Conservation (phyloP, 1,139 yeast species). For the Yarrowia galli region DNA sequence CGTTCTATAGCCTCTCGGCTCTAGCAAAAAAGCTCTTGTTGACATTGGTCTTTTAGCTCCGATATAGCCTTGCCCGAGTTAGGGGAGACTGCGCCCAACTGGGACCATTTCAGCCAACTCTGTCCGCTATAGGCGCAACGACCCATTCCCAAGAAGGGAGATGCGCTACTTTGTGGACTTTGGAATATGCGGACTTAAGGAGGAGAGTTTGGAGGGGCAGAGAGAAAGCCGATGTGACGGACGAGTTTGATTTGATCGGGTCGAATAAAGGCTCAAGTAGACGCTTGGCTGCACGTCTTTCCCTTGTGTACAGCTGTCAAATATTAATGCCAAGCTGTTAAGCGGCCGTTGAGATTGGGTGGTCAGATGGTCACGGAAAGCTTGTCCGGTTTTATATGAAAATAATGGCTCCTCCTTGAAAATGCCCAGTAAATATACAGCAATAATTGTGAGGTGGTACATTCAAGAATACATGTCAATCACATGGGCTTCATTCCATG, state of each 20-base stretch:
- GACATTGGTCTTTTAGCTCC: slow-evolving; percentile 28
- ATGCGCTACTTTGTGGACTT: slow-evolving; percentile 2
- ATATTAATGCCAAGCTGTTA: slow-evolving; percentile 6
- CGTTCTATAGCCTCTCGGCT: background rate
- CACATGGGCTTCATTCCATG: too few species aligned
- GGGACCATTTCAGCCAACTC: slow-evolving; percentile 21
- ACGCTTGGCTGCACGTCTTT: background rate
- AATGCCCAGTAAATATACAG: too few species aligned
- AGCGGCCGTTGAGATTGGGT: background rate
- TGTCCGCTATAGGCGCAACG: slow-evolving; percentile 11
- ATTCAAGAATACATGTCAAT: too few species aligned
- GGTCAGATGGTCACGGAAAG: background rate
- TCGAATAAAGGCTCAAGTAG: background rate
- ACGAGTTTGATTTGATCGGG: too few species aligned
- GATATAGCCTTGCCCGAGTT: slow-evolving; percentile 15
- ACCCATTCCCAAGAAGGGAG: slow-evolving; percentile 3
- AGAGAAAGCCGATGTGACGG: too few species aligned
- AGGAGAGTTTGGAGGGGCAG: background rate
- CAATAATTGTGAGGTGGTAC: too few species aligned
- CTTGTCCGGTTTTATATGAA: background rate
- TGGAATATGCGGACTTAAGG: slow-evolving; percentile 17
- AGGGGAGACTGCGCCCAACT: slow-evolving; percentile 15
- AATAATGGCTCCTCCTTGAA: background rate
- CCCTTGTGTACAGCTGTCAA: background rate
- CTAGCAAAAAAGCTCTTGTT: background rate